Conservation (phyloP, 129 eudicot genomes). For the Tanacetum coccineum region DNA sequence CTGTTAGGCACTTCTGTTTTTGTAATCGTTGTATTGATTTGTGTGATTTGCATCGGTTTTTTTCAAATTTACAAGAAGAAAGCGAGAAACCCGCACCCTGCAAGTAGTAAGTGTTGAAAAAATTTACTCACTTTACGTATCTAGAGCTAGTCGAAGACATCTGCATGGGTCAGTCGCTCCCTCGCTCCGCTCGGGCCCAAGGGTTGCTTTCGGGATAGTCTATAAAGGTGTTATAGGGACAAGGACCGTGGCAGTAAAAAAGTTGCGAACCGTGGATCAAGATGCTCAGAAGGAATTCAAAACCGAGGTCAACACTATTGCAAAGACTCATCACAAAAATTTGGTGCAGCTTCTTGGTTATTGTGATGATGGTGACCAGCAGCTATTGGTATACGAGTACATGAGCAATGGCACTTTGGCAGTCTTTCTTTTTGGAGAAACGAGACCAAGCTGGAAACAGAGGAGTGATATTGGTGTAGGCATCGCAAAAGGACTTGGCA, state of each 20-base stretch:
- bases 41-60: no score
- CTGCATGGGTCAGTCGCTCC: no score
- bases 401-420: slow-evolving; percentile 53
- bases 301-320: slow-evolving; percentile 37
- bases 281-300: slow-evolving; percentile 37
- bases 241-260: slow-evolving; percentile 36
- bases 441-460: slow-evolving; percentile 32
- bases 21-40: no score
- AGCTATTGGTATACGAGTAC: slow-evolving; percentile 40
- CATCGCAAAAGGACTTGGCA: background rate
- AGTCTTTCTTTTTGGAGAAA: slow-evolving; percentile 27
- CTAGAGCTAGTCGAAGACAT: slow-evolving; percentile 32
- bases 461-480: slow-evolving; percentile 14
- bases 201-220: slow-evolving; percentile 36
- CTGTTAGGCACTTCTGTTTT: slow-evolving; percentile 35
- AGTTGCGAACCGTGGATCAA: slow-evolving; percentile 25
- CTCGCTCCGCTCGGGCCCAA: no score
- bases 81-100: no score
- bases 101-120: background rate
- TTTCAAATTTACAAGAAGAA: no score
- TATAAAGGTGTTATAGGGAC: slow-evolving; percentile 28
- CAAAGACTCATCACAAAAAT: slow-evolving; percentile 50
- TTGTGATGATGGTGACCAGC: slow-evolving; percentile 43
- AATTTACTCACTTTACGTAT: slow-evolving; percentile 27
- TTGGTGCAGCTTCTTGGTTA: slow-evolving; percentile 46